Evolutionary conservation across 176 grass and related monocot genomes (phyloP), one percentile per base, ranked within the genome.

Genomic region (Oryza meyeriana): DNA sequence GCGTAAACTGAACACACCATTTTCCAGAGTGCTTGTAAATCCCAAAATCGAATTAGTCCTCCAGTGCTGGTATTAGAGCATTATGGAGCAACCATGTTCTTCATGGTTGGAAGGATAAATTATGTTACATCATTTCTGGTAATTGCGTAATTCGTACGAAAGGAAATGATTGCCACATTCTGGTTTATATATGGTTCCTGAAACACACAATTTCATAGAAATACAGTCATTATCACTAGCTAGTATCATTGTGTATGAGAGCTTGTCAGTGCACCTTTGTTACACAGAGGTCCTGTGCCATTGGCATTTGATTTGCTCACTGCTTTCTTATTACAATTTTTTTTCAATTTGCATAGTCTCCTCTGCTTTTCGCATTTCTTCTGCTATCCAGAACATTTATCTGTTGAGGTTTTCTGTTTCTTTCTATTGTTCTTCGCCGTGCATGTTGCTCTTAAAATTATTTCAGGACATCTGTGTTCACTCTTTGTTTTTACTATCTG

Each of bases 401-500:
- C n/a, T n/a, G n/a, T n/a, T n/a, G n/a, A n/a, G n/a, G n/a, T n/a
- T 44, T 61, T 29, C 41, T 89, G 12, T 34, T 65, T 47, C 41
- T 58, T 22, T 77, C 22, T 64, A 26, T 44, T 71, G 17, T 85
- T 10, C 61, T 72, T 82, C n/a, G 18, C 47, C 35, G n/a, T 72
- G 33, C 55, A 71, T 81, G 22, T 47, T 69, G 36, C 48, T 80
- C 20, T 42, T 31, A 41, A 38, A 29, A 41, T 81, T 80, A 69
- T 75, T 24, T 68, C 75, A 63, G 62, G 38, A 28, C 38, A 11
- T 26, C 33, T 65, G 13, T 89, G 16, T 61, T 69, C 27, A 80
- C n/a, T 89, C 26, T 16, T 68, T 84, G 50, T 85, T 75, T 75
- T 80, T 77, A 10, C 47, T 72, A 33, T 69, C 27, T 75, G 78